Evolutionary conservation across 148 eudicot species (phyloP).

Genomic region (Talinum fruticosum): DNA sequence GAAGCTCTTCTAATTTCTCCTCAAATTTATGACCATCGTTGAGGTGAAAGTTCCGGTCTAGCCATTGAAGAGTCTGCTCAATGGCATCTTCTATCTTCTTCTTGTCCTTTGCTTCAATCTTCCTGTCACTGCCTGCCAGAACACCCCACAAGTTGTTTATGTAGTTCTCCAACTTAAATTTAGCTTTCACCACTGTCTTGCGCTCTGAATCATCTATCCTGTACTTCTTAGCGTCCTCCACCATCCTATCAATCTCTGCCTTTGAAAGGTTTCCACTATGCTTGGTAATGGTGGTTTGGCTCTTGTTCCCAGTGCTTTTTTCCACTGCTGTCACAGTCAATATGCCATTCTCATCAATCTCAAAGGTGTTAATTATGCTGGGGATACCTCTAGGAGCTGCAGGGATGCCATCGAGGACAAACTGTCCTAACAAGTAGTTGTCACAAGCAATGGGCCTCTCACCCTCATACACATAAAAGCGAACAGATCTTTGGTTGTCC

Average conservation of each 20-base stretch:
- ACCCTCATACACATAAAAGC: not conserved
- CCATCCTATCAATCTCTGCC: no score
- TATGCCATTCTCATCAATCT: not conserved
- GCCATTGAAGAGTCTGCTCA: no score
- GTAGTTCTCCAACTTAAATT: not conserved
- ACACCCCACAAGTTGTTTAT: not conserved
- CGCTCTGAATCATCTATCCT: not conserved
- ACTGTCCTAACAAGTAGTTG: not conserved
- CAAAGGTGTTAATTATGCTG: not conserved
- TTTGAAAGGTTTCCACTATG: not conserved
- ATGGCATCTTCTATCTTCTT: no score
- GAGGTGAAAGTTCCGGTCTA: no score
- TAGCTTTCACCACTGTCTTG: not conserved
- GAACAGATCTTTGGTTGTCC: not conserved
- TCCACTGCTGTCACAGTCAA: not conserved
- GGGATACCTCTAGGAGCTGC: not conserved
- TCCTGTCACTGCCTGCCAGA: not conserved
- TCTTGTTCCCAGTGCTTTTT: no score
- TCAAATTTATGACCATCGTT: no score
- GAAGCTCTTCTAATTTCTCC: no score
- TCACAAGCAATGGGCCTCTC: no score
- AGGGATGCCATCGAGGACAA: not conserved
- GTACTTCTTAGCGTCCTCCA: not conserved
- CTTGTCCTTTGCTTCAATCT: no score
- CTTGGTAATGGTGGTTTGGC: not conserved